Base-by-base conservation (phyloP, 139 green algal genomes). In the Nannochloris sp. region DNA sequence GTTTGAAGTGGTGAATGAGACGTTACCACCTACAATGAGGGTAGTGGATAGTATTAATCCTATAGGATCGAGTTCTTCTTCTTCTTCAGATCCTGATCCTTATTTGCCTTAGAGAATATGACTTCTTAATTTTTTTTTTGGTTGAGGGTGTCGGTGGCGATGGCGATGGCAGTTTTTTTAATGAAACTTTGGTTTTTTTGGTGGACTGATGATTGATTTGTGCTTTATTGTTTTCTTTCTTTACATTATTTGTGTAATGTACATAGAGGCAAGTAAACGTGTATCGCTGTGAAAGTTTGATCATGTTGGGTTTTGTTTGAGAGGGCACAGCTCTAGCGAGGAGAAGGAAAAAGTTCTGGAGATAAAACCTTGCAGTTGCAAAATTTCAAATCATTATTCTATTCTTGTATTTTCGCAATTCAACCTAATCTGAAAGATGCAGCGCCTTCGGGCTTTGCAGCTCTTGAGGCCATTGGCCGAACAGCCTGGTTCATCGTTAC, bases 21-120 rank as follows among this genome's bases (percentile, higher is more conserved):
- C 74, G 29, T 24, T 83, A 42, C 76, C 76, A 7, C n/a, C 45
- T 6, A 77, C 35, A 8, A 72, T 83, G 67, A 44, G 54, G 6
- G 68, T 75, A 23, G 51, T 79, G 12, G 32, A 60, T 24, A 68
- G 56, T 44, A 65, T 65, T 31, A 65, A 65, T 27, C 30, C 12
- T 46, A 19, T 19, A 27, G 42, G 19, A 19, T 19, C 19, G 19
- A 51, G 19, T 19, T 27, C 42, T n/a, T n/a, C n/a, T n/a, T n/a
- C n/a, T n/a, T n/a, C n/a, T 3, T 34, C 59, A 33, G 12, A 10
- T 46, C 6, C 10, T 62, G 64, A 72, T 54, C 70, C 64, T 23
- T 61, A 47, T 42, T 53, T 76, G 38, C 67, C 67, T 48, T 74
- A 42, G 60, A 13, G 9, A 33, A 33, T 23, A n/a, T 54, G 57